Evolutionary conservation across 345 rosid species (phyloP).

Genomic region (Populus simonii): DNA sequence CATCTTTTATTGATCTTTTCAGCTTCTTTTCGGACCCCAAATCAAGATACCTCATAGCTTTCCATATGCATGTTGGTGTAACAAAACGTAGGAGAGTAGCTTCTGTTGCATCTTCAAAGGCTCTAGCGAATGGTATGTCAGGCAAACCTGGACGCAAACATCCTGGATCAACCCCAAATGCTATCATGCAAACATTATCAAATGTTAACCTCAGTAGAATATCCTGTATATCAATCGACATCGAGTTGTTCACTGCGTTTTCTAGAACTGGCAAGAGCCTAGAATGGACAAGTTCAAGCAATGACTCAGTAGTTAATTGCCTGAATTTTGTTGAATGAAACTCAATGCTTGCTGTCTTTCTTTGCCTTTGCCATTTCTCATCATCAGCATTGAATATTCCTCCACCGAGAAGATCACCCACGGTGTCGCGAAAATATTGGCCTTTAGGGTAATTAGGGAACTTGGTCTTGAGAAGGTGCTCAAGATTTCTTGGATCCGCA

Average conservation of each 20-base stretch:
- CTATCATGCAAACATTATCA: slow-evolving; percentile 91
- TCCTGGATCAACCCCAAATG: slow-evolving; percentile 92
- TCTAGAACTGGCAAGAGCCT: slow-evolving; percentile 76
- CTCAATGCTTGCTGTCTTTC: slow-evolving; percentile 89
- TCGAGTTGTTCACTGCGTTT: slow-evolving; percentile 34
- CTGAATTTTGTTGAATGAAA: slow-evolving; percentile 86
- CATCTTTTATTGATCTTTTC: slow-evolving; percentile 58
- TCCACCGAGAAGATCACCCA: slow-evolving; percentile 75
- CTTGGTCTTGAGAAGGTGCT: slow-evolving; percentile 81
- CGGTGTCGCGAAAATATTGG: slow-evolving; percentile 55
- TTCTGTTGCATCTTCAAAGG: slow-evolving; percentile 91
- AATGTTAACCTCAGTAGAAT: slow-evolving; percentile 73
- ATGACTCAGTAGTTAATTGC: slow-evolving; percentile 58
- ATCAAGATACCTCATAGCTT: slow-evolving; percentile 59
- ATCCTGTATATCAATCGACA: slow-evolving; percentile 75
- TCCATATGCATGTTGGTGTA: slow-evolving; percentile 83
- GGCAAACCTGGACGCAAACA: slow-evolving; percentile 63
- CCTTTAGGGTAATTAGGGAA: slow-evolving; percentile 91
- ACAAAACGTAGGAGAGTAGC: slow-evolving; percentile 65
- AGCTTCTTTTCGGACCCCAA: slow-evolving; percentile 79
- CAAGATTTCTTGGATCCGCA: slow-evolving; percentile 79
- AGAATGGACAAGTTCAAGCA: slow-evolving; percentile 66
- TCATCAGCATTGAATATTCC: slow-evolving; percentile 91
- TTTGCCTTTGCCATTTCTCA: slow-evolving; percentile 77
- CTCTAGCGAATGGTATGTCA: slow-evolving; percentile 70